Evolutionary conservation across 1,139 yeast species (phyloP).

Genomic region (Nakaseomyces nivariensis): DNA sequence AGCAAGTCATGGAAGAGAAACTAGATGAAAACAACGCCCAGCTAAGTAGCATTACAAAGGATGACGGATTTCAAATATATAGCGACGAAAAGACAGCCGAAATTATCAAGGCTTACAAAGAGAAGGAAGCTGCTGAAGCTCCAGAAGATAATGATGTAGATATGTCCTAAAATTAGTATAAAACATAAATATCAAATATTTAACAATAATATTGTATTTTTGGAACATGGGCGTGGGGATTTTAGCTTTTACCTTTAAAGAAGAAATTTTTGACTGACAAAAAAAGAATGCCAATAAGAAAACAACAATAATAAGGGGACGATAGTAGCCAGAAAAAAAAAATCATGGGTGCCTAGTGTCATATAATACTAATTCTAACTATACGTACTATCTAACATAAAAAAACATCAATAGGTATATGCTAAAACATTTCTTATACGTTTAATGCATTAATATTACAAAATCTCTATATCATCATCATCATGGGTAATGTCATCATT

Average conservation of each 20-base stretch:
- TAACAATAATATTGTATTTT: too few relatives aligned
- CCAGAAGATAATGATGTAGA: constrained; percentile 26
- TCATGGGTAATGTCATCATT: constrained; percentile 32
- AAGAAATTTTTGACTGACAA: too few relatives aligned
- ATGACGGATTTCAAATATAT: constrained; percentile 80
- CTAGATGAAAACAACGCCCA: constrained; percentile 93
- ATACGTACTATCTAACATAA: too few relatives aligned
- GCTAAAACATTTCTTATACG: neutral
- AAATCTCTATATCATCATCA: constrained; percentile 16
- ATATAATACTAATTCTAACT: too few relatives aligned
- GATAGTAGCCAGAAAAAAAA: too few relatives aligned
- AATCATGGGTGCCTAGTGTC: too few relatives aligned
- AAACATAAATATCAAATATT: neutral
- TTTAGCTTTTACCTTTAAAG: too few relatives aligned
- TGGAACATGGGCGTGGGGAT: too few relatives aligned
- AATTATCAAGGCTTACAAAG: constrained; percentile 66
- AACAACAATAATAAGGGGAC: too few relatives aligned
- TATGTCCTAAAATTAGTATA: constrained; percentile 17
- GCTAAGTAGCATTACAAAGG: constrained; percentile 83
- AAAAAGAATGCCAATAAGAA: too few relatives aligned
- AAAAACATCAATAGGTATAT: neutral
- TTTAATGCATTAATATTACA: neutral
- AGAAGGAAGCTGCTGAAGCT: constrained; percentile 49
- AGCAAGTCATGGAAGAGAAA: constrained; percentile 99
- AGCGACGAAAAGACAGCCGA: constrained; percentile 74